phyloP scores from a whole-genome alignment of 768 basidiomycete genomes.

The Rhodosporidiobolus odoratus region DNA sequence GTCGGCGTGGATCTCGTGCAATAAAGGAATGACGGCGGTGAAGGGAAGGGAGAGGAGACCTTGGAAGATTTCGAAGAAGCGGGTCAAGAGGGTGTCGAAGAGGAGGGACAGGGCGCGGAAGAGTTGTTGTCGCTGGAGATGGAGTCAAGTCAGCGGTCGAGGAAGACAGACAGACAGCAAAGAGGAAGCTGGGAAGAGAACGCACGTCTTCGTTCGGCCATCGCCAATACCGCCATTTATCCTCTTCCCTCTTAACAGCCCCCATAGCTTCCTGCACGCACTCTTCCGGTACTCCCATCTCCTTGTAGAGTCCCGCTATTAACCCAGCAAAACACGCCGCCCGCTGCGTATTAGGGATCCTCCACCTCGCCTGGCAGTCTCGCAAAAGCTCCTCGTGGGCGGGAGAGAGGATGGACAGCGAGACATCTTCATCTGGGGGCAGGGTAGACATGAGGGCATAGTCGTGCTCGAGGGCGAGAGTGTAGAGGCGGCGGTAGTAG shows the following conservation, averaged over 20 bases:
- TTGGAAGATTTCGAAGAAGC: slow-evolving; percentile 78
- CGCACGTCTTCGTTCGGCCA: slow-evolving; percentile 82
- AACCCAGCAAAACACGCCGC: slow-evolving; percentile 75
- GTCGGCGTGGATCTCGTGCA: slow-evolving; percentile 29
- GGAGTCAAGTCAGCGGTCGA: neutral
- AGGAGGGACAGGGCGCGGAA: slow-evolving; percentile 54
- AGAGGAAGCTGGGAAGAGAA: slow-evolving; percentile 33
- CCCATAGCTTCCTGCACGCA: slow-evolving; percentile 86
- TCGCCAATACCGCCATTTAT: slow-evolving; percentile 62
- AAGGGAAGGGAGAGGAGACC: slow-evolving; percentile 66
- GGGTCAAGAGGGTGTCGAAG: slow-evolving; percentile 80
- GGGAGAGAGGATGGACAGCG: slow-evolving; percentile 77
- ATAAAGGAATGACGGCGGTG: slow-evolving; percentile 63
- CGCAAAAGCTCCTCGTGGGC: slow-evolving; percentile 75
- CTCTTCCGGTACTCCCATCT: slow-evolving; percentile 78
- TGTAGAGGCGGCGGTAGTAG: slow-evolving; percentile 77
- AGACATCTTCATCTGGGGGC: slow-evolving; percentile 91
- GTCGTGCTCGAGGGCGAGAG: slow-evolving; percentile 74
- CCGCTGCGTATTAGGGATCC: slow-evolving; percentile 72
- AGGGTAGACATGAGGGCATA: slow-evolving; percentile 84
- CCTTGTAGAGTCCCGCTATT: slow-evolving; percentile 79
- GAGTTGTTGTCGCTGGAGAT: slow-evolving; percentile 34
- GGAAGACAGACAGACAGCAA: too few relatives aligned
- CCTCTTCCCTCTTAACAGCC: slow-evolving; percentile 62
- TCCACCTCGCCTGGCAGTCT: slow-evolving; percentile 84